Base-by-base conservation (phyloP, 2,329 filamentous ascomycete species). In the Sodiomyces alkalinus region DNA sequence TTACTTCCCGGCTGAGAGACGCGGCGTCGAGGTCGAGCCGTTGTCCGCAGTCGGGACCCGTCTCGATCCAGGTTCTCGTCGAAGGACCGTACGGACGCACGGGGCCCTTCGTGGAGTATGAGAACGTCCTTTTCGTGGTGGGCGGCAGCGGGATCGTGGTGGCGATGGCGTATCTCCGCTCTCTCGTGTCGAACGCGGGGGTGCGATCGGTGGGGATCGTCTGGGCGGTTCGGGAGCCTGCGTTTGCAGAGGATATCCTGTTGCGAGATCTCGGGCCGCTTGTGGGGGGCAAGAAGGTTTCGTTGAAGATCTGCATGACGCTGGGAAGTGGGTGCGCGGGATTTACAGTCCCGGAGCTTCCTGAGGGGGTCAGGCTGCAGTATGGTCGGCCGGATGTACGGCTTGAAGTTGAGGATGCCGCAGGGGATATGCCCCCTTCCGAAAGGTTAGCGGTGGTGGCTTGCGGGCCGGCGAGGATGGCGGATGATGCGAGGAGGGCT, bases 81-180 rank as follows among this genome's bases (percentile, higher is more conserved):
- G 59, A 63, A 10, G 59, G 59, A 0, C 59, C 59, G 0, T 63
- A 63, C 25, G 59, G 59, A 0, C 49, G 54, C 17, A 53, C 50
- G 0, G 47, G 50, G 4, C 47, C 51, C 0, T 44, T 63, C 3
- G 39, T 53, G 22, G 35, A 37, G 2, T 62, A 57, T 23, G 45
- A 51, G 9, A 47, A 49, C 14, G 38, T 62, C 2, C 32, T 61
- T 1, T 61, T 62, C 31, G 39, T 63, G 4, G 54, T 55, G 0
- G 59, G 59, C 1, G 59, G 59, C 0, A 61, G 55, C 26, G 59
- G 59, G 1, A 51, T 63, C 10, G 58, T 57, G 11, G 48, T 56
- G 1, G 47, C 58, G 0, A 36, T 61, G 0, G 53, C 57, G 1
- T 56, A 62, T 30, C 36, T 59, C 2, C 34, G 41, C 1, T 25